Evolutionary conservation across 164 flowering plant genomes (phyloP).

Genomic region (Liquidambar formosana): DNA sequence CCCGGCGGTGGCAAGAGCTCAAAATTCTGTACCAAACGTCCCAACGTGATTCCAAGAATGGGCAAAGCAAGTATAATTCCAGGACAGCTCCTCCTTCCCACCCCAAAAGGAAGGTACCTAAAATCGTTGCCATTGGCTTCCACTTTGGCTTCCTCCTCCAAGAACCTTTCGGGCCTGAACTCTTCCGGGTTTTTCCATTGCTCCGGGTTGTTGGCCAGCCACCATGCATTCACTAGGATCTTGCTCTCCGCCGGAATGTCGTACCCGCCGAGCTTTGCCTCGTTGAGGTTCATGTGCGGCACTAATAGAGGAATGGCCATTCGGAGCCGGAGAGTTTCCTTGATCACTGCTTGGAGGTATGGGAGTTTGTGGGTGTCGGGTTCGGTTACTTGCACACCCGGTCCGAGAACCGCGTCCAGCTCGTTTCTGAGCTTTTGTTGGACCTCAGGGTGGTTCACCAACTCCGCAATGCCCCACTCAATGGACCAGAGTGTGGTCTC

Average conservation of each 20-base stretch:
- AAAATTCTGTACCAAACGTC: constrained; percentile 86
- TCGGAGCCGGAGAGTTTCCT: constrained; percentile 78
- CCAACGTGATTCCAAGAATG: constrained; percentile 78
- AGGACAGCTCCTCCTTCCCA: constrained; percentile 88
- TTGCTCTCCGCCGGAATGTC: constrained; percentile 96
- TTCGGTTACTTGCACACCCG: constrained; percentile 66
- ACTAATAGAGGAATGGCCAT: constrained; percentile 95
- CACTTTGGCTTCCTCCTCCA: constrained; percentile 80
- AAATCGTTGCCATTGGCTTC: constrained; percentile 90
- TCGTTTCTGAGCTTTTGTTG: constrained; percentile 68
- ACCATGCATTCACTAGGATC: constrained; percentile 91
- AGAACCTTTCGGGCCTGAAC: constrained; percentile 84
- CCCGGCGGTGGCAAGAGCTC: constrained; percentile 90
- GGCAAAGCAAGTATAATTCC: constrained; percentile 91
- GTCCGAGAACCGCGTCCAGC: constrained; percentile 64
- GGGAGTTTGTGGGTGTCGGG: constrained; percentile 74
- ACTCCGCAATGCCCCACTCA: constrained; percentile 30
- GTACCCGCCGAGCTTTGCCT: constrained; percentile 76
- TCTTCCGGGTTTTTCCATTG: constrained; percentile 83
- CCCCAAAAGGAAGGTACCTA: constrained; percentile 84
- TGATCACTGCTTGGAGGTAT: constrained; percentile 83
- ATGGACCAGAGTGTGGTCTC: constrained; percentile 90
- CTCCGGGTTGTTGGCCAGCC: constrained; percentile 81
- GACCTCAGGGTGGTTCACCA: constrained; percentile 85
- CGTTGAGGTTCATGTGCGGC: constrained; percentile 93